Conservation (phyloP, 139 green algal species). For the Volvox africanus region DNA sequence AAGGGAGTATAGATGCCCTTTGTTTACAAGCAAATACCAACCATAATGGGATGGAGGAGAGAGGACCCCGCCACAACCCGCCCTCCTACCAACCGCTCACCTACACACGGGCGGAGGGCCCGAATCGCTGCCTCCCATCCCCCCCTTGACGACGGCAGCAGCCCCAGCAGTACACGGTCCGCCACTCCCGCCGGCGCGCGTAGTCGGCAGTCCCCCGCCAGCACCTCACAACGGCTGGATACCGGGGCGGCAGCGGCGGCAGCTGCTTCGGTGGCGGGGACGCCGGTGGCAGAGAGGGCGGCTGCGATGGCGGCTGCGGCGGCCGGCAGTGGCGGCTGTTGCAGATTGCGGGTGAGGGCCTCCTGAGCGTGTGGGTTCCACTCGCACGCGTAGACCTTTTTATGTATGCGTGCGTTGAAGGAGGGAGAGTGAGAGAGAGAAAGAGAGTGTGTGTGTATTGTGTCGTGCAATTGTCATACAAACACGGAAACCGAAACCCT, state of each 20-base stretch:
- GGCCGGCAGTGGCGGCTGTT: conserved; percentile 55
- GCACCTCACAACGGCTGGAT: conserved; percentile 66
- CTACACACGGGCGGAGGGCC: conserved; percentile 57
- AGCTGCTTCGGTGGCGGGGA: neutral
- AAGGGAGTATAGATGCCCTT: too few relatives aligned
- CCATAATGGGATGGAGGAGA: too few relatives aligned
- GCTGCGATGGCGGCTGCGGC: neutral
- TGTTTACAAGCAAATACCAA: too few relatives aligned
- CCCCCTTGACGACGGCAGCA: conserved; percentile 72
- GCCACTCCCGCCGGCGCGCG: conserved; percentile 72
- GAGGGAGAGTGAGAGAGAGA: too few relatives aligned
- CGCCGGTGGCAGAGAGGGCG: neutral
- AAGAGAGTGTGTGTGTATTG: too few relatives aligned
- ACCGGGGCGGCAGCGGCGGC: neutral
- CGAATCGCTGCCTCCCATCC: conserved; percentile 76
- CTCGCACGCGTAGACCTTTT: conserved; percentile 81
- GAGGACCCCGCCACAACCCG: neutral
- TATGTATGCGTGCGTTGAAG: neutral
- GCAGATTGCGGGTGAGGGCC: conserved; percentile 71
- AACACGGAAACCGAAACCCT: neutral
- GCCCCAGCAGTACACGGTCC: conserved; percentile 80
- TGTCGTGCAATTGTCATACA: too few relatives aligned
- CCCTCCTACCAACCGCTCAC: neutral
- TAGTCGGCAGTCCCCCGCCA: conserved; percentile 72
- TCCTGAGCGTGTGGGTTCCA: conserved; percentile 81